Evolutionary conservation across 1,284 basidiomycete genomes (phyloP).

Genomic region (Malassezia globosa): DNA sequence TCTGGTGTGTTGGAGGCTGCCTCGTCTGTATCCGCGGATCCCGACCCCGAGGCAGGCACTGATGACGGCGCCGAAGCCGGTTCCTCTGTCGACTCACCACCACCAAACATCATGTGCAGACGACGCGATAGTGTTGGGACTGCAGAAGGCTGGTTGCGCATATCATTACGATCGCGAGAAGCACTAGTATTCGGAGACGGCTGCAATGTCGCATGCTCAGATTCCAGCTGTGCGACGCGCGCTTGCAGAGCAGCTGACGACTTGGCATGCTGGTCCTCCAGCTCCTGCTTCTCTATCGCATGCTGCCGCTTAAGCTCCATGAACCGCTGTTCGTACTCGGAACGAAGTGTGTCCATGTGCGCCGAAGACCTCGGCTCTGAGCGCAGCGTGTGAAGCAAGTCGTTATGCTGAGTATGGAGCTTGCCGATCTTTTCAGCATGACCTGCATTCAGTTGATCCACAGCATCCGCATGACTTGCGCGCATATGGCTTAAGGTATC

Average conservation of each 20-base stretch:
- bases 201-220: too few relatives aligned
- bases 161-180: not conserved
- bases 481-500: not conserved
- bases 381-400: too few relatives aligned
- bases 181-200: too few relatives aligned
- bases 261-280: not conserved
- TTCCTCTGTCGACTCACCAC: not conserved
- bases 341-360: not conserved
- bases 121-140: not conserved
- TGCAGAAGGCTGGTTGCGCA: not conserved
- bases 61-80: too few relatives aligned
- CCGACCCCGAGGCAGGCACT: too few relatives aligned
- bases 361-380: not conserved
- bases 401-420: not conserved
- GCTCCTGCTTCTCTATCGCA: not conserved
- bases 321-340: not conserved
- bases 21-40: too few relatives aligned
- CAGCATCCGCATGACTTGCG: not conserved
- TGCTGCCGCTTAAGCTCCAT: not conserved
- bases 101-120: conserved; percentile 1
- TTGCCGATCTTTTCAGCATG: not conserved
- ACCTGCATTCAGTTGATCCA: not conserved
- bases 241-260: not conserved
- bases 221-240: not conserved
- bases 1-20: too few relatives aligned